Percentiles rank a stretch among this genome's conserved stretches.
Conservation (phyloP, 306 rosid species). For the Lithocarpus polystachyus region DNA sequence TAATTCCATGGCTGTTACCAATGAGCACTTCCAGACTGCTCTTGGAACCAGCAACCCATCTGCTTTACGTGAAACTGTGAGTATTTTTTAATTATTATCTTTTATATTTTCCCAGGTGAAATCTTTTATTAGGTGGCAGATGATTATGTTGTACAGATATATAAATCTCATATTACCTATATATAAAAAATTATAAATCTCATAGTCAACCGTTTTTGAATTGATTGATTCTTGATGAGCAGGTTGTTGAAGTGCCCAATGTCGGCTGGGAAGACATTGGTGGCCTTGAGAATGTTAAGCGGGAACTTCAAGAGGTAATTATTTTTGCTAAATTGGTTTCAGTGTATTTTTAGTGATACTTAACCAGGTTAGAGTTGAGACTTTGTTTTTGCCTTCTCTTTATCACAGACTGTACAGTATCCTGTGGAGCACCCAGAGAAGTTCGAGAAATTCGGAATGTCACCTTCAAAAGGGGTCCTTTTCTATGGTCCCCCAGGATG, state of each 20-base stretch:
- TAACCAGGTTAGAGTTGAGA: background rate
- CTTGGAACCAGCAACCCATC: slow-evolving; percentile 75
- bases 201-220: background rate
- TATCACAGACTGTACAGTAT: slow-evolving; percentile 52
- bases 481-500: slow-evolving; percentile 65
- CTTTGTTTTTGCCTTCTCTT: slow-evolving; percentile 13
- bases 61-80: slow-evolving; percentile 67
- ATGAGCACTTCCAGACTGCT: slow-evolving; percentile 73
- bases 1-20: slow-evolving; percentile 62
- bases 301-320: slow-evolving; percentile 54
- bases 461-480: slow-evolving; percentile 61
- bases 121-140: background rate
- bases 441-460: slow-evolving; percentile 61
- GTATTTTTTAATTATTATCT: background rate
- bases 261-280: slow-evolving; percentile 59
- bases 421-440: slow-evolving; percentile 65
- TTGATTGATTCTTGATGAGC: slow-evolving; percentile 1
- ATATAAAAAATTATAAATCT: background rate
- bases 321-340: slow-evolving; percentile 2
- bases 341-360: background rate
- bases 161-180: background rate
- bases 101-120: background rate
- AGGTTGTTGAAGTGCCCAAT: slow-evolving; percentile 66
- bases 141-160: background rate
- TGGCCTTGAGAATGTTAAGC: slow-evolving; percentile 63